Evolutionary conservation across 768 basidiomycete genomes (phyloP).

Genomic region (Peribolospora baueri): DNA sequence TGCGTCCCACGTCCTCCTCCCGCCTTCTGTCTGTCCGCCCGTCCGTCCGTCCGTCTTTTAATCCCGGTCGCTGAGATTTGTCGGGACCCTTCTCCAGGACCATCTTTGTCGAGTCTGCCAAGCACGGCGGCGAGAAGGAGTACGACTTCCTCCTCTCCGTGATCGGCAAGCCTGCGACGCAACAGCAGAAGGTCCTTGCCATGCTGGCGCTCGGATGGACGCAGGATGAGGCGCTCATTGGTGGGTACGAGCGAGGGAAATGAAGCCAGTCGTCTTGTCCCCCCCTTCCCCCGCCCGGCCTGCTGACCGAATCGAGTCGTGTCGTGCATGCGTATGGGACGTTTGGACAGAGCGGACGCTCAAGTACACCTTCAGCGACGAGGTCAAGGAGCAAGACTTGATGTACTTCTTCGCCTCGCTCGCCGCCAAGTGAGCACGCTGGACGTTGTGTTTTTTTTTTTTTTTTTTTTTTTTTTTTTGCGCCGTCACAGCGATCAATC

Average conservation of each 20-base stretch:
- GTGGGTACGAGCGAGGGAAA: slow-evolving; percentile 17
- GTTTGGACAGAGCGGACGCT: slow-evolving; percentile 1
- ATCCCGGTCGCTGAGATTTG: slow-evolving; percentile 23
- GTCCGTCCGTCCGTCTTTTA: slow-evolving; percentile 19
- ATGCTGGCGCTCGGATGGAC: slow-evolving; percentile 44
- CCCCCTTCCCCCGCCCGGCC: too few species aligned
- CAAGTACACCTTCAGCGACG: slow-evolving; percentile 31
- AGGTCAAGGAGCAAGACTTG: slow-evolving; percentile 25
- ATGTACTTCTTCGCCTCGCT: slow-evolving; percentile 13
- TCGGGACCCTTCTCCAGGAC: background rate
- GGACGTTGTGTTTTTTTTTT: too few species aligned
- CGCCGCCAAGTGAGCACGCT: too few species aligned
- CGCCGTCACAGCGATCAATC: too few species aligned
- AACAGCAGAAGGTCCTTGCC: slow-evolving; percentile 37
- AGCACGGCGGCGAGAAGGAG: slow-evolving; percentile 46
- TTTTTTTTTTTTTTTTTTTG: background rate
- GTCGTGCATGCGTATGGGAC: slow-evolving; percentile 8
- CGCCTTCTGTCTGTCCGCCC: background rate
- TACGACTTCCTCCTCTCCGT: slow-evolving; percentile 40
- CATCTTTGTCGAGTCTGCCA: slow-evolving; percentile 31
- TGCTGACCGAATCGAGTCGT: too few species aligned
- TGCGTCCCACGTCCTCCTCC: slow-evolving; percentile 19
- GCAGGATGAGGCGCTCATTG: slow-evolving; percentile 31
- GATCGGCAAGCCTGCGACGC: slow-evolving; percentile 46
- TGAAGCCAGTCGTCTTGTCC: too few species aligned